These are phyloP conservation scores for Auricularia cornea DNA, from an alignment of 768 basidiomycete species.

Conservation along the genomic window DNA sequence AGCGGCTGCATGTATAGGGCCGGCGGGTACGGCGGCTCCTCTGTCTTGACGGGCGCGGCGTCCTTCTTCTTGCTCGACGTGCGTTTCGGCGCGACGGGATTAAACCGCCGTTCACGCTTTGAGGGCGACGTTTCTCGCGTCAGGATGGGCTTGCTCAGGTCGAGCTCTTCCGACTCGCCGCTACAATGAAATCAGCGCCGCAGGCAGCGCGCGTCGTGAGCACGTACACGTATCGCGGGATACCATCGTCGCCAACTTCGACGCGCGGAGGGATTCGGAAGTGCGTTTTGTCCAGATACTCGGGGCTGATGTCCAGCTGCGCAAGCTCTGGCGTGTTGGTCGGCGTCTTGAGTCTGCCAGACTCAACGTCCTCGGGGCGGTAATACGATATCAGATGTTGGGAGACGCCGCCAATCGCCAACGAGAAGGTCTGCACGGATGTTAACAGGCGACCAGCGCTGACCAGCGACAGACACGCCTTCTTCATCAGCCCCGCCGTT, in stretches of 20 bases:
- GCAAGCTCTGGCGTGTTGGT: slow-evolving; percentile 84
- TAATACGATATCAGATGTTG: slow-evolving; percentile 96
- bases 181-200: neutral
- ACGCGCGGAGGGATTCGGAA: slow-evolving; percentile 88
- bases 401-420: slow-evolving; percentile 73
- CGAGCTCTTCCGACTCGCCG: slow-evolving; percentile 3
- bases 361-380: slow-evolving; percentile 82
- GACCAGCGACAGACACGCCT: slow-evolving; percentile 41
- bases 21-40: neutral
- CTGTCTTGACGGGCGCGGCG: neutral
- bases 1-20: neutral
- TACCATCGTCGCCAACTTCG: slow-evolving; percentile 75
- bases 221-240: slow-evolving; percentile 52
- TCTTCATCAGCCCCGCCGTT: slow-evolving; percentile 90
- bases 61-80: neutral
- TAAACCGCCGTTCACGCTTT: neutral
- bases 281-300: slow-evolving; percentile 83
- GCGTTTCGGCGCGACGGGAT: neutral
- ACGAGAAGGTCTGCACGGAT: slow-evolving; percentile 70
- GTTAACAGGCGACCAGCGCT: too few relatives aligned
- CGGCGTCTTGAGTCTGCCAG: slow-evolving; percentile 79
- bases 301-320: slow-evolving; percentile 75
- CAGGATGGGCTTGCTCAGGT: neutral
- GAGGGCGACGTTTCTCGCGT: neutral
- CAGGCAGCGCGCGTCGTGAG: neutral